These are phyloP conservation scores for Thelonectria rubi DNA, from an alignment of 2,329 filamentous ascomycete species.

Conservation along the genomic window DNA sequence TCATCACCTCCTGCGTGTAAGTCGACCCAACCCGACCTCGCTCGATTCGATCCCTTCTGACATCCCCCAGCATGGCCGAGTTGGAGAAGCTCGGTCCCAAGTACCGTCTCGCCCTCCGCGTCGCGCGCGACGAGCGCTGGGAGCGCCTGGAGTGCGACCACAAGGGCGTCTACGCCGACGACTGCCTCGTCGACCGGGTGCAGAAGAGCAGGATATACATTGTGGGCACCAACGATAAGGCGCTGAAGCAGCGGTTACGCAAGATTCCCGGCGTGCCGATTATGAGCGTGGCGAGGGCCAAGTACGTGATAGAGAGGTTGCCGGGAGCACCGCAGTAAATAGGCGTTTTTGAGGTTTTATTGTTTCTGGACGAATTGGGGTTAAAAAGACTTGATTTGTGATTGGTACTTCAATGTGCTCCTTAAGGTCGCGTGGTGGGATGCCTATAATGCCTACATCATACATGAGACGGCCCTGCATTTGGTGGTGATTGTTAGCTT, in stretches of 20 bases:
- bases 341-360: conserved; percentile 4
- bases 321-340: conserved; percentile 78
- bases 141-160: conserved; percentile 88
- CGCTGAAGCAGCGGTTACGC: conserved; percentile 82
- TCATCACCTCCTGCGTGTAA: conserved; percentile 76
- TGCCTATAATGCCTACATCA: too few species aligned
- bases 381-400: not conserved
- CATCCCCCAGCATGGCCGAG: conserved; percentile 68
- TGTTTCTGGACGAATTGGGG: not conserved
- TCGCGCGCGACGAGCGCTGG: conserved; percentile 91
- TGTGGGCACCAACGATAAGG: conserved; percentile 80
- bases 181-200: conserved; percentile 81
- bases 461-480: not conserved
- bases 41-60: not conserved
- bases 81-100: conserved; percentile 89
- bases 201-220: conserved; percentile 81
- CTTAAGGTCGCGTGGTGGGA: not conserved
- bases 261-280: conserved; percentile 76
- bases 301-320: conserved; percentile 93
- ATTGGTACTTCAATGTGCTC: not conserved
- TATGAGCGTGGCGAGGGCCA: conserved; percentile 84
- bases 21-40: not conserved
- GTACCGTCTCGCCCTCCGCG: conserved; percentile 85
- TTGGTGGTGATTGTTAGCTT: conserved; percentile 3
- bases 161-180: conserved; percentile 83